Evolutionary conservation across 352 stramenopile species (phyloP).

Genomic region (Vaucheria bursata): DNA sequence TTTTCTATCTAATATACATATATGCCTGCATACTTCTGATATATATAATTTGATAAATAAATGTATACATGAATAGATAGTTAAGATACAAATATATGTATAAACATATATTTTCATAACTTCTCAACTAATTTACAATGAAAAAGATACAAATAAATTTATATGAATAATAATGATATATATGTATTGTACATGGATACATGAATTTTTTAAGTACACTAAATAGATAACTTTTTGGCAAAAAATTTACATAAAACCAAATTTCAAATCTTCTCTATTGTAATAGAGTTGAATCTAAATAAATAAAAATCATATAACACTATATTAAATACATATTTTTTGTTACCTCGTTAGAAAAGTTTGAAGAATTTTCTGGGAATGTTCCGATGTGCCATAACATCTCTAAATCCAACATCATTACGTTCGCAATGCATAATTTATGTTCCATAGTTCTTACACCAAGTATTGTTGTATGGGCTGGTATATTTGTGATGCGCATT

Average conservation of each 20-base stretch:
- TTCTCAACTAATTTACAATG: too few relatives aligned
- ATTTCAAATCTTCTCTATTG: not conserved
- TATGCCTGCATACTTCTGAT: not conserved
- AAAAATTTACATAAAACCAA: too few relatives aligned
- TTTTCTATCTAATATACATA: not conserved
- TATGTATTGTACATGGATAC: too few relatives aligned
- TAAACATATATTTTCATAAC: too few relatives aligned
- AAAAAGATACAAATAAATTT: too few relatives aligned
- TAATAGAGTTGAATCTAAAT: not conserved
- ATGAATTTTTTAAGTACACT: too few relatives aligned
- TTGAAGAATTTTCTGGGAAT: conserved; percentile 46
- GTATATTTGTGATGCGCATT: conserved; percentile 64
- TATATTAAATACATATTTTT: not conserved
- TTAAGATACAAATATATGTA: too few relatives aligned
- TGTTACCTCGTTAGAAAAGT: conserved; percentile 9
- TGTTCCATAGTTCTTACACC: conserved; percentile 41
- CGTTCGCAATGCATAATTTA: conserved; percentile 55
- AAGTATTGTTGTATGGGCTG: conserved; percentile 42
- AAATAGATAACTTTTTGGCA: too few relatives aligned
- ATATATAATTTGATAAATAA: not conserved
- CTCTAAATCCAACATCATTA: conserved; percentile 70
- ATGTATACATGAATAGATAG: not conserved
- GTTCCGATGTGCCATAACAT: conserved; percentile 63
- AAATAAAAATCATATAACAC: not conserved
- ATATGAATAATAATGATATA: too few relatives aligned